Conservation (phyloP, 768 basidiomycete genomes). For the Cantharellus cinnabarinus region DNA sequence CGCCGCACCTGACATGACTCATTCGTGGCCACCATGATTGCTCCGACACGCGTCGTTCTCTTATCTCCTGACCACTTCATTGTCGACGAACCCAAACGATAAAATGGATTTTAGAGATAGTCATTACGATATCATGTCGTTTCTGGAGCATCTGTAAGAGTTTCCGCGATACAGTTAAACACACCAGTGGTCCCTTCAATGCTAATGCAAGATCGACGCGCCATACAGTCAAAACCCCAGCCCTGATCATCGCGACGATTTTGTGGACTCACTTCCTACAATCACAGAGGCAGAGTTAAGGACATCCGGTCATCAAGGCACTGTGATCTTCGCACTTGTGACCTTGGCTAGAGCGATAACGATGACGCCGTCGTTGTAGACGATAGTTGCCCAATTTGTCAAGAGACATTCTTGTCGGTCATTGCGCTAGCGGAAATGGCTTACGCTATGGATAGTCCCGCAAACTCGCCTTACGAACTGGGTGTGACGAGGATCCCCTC, state of each 20-base stretch:
- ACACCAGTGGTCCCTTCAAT: background rate
- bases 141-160: background rate
- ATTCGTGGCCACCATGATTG: too few relatives aligned
- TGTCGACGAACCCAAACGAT: background rate
- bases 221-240: background rate
- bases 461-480: conserved; percentile 42
- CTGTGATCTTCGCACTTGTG: background rate
- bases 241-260: background rate
- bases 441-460: conserved; percentile 57
- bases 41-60: too few relatives aligned
- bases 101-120: background rate
- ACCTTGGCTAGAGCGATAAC: background rate
- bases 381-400: conserved; percentile 54
- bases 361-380: conserved; percentile 22
- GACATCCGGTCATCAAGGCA: background rate
- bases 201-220: background rate
- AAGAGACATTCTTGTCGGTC: conserved; percentile 43
- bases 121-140: background rate
- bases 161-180: background rate
- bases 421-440: conserved; percentile 60
- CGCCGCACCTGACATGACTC: too few relatives aligned
- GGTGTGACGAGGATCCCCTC: conserved; percentile 47
- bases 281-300: background rate
- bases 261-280: background rate
- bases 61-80: background rate